phyloP scores from a whole-genome alignment of 1,139 yeast genomes.

The Yamadazyma trypodendri region DNA sequence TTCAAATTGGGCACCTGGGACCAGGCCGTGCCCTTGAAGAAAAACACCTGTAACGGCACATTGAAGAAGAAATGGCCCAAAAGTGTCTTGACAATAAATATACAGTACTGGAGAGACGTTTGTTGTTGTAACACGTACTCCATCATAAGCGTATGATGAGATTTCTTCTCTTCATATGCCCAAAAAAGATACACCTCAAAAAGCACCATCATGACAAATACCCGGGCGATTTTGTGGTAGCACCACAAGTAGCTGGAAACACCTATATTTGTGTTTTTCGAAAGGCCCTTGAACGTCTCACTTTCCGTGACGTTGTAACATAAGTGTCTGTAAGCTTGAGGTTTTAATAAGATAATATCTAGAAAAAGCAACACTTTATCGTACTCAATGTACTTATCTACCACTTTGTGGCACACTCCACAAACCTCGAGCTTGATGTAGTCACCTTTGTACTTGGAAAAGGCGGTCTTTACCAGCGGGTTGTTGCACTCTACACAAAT shows the following conservation, averaged over 20 bases:
- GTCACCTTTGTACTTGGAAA: slow-evolving; percentile 69
- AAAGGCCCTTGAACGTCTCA: slow-evolving; percentile 13
- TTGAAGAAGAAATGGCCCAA: slow-evolving; percentile 60
- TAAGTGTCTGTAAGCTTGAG: slow-evolving; percentile 87
- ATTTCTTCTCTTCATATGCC: slow-evolving; percentile 80
- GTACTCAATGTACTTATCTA: slow-evolving; percentile 89
- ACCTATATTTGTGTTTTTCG: neutral
- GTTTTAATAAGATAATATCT: slow-evolving; percentile 77
- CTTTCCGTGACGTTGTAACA: slow-evolving; percentile 68
- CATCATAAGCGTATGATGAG: slow-evolving; percentile 24
- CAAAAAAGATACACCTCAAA: slow-evolving; percentile 89
- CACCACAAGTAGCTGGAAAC: neutral
- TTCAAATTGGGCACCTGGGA: neutral
- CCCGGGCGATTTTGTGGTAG: slow-evolving; percentile 34
- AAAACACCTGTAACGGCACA: slow-evolving; percentile 37
- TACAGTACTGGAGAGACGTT: slow-evolving; percentile 60
- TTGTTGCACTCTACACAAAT: slow-evolving; percentile 85
- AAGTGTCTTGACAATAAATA: slow-evolving; percentile 62
- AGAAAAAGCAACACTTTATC: slow-evolving; percentile 82
- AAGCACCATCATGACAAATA: slow-evolving; percentile 65
- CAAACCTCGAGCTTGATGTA: slow-evolving; percentile 84
- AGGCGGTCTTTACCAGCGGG: slow-evolving; percentile 59
- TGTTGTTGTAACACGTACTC: slow-evolving; percentile 40
- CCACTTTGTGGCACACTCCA: slow-evolving; percentile 64
- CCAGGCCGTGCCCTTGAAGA: slow-evolving; percentile 18